Evolutionary conservation across 2,329 filamentous ascomycete genomes (phyloP), one percentile per base, ranked within the genome.

Genomic region (Colletotrichum scovillei): DNA sequence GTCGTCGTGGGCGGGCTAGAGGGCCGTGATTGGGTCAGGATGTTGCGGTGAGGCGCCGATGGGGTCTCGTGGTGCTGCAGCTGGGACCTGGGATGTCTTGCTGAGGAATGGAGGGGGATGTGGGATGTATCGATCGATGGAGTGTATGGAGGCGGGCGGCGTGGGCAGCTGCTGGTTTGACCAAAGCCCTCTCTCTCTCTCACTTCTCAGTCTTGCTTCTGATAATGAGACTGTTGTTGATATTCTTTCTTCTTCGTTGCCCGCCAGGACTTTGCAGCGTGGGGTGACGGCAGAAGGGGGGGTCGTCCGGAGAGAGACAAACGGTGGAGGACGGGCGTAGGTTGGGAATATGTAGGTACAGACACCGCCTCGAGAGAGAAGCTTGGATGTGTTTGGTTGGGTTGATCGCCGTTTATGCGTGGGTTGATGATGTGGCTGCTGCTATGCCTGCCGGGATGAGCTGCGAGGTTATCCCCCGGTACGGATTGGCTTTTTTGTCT

Each of bases 41-140:
- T 73, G 70, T 73, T 73, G 70, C 70, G 70, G 70, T 73, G 70
- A 73, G 66, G 57, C 67, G 70, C 66, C 70, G 67, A 53, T 12
- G 70, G 55, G 68, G 70, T 65, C 70, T 70, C 66, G 70, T 73
- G 70, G 70, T 65, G 66, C 66, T 60, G 66, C 66, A 73, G 55
- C 70, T 59, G 66, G 70, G 70, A 73, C 70, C 70, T 69, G 59
- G 70, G 70, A 73, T 73, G 70, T 73, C 70, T 73, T 73, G 70
- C 70, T 69, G 66, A 69, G 70, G 70, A 73, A 73, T 73, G 70
- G 62, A 56, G 64, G 67, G 69, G 46, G 46, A 35, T 53, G 69
- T 28, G 16, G 38, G 35, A 49, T 49, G 42, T n/a, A n/a, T 49
- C 16, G 42, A 49, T 49, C 16, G 42, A 22, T 49, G 26, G 14